These are phyloP conservation scores for Rasamsonia emersonii DNA, from an alignment of 2,329 filamentous ascomycete genomes.

Conservation along the genomic window DNA sequence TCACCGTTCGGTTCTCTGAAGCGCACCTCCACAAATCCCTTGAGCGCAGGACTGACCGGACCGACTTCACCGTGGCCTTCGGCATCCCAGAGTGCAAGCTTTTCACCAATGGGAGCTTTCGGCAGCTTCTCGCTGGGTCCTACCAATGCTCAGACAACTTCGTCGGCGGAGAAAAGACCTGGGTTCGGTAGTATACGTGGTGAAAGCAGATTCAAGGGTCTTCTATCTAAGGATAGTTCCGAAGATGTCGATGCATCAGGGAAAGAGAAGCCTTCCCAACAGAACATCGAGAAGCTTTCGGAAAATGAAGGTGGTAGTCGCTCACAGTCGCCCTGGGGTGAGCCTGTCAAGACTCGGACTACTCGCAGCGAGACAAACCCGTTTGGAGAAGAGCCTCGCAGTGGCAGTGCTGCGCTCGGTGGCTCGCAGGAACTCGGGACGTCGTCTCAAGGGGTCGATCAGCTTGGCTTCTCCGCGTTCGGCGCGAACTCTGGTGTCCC, in stretches of 20 bases:
- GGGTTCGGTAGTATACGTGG: conserved; percentile 58
- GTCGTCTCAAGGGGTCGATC: conserved; percentile 40
- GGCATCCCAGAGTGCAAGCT: conserved; percentile 52
- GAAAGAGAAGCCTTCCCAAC: conserved; percentile 48
- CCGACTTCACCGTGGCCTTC: conserved; percentile 51
- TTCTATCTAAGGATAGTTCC: conserved; percentile 68
- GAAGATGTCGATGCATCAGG: conserved; percentile 51
- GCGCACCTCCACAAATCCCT: conserved; percentile 47
- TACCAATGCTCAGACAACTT: conserved; percentile 40
- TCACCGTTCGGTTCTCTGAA: conserved; percentile 48
- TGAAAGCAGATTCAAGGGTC: conserved; percentile 76
- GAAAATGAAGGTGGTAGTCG: conserved; percentile 42
- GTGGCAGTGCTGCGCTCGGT: conserved; percentile 60
- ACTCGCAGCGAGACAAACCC: conserved; percentile 43
- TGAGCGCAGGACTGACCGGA: conserved; percentile 41
- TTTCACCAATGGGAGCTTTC: conserved; percentile 74
- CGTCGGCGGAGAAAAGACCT: conserved; percentile 61
- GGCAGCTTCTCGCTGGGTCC: conserved; percentile 71
- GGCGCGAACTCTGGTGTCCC: conserved; percentile 51
- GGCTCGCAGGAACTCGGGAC: conserved; percentile 64
- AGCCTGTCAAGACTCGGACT: conserved; percentile 37
- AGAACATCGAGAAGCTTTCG: conserved; percentile 45
- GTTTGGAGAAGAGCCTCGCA: conserved; percentile 42
- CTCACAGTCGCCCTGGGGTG: conserved; percentile 45
- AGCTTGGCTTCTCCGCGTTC: conserved; percentile 52